phyloP scores from a whole-genome alignment of 179 eudicot species.

The Spinacia oleracea region DNA sequence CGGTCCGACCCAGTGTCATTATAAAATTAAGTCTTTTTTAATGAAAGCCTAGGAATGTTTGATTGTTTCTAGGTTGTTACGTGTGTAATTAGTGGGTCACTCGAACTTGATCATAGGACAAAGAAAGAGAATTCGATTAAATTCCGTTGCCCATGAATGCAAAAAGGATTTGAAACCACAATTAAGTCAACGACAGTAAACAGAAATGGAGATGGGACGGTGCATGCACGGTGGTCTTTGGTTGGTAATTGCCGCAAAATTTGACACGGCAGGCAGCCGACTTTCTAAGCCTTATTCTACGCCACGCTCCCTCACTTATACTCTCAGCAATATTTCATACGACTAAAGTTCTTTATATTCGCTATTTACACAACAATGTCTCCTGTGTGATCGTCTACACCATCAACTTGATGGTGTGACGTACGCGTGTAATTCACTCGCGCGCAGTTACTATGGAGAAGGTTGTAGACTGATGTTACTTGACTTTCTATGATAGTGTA shows the following conservation, averaged over 20 bases:
- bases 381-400: too few relatives aligned
- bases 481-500: too few relatives aligned
- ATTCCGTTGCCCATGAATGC: not conserved
- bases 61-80: not conserved
- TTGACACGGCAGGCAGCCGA: constrained; percentile 24
- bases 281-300: not conserved
- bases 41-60: not conserved
- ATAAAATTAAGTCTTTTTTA: not conserved
- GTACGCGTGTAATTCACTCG: too few relatives aligned
- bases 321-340: not conserved
- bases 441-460: too few relatives aligned
- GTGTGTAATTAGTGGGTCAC: not conserved
- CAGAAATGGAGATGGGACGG: constrained; percentile 9
- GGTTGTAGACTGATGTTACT: too few relatives aligned
- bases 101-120: not conserved
- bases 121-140: not conserved
- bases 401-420: too few relatives aligned
- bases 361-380: too few relatives aligned
- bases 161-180: not conserved
- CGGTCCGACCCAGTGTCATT: too few relatives aligned
- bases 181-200: not conserved
- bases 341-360: too few relatives aligned
- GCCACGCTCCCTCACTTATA: not conserved
- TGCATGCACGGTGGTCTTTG: constrained; percentile 6
- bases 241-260: constrained; percentile 21